Base-by-base conservation (phyloP, 768 basidiomycete genomes). In the Paxillus involutus region DNA sequence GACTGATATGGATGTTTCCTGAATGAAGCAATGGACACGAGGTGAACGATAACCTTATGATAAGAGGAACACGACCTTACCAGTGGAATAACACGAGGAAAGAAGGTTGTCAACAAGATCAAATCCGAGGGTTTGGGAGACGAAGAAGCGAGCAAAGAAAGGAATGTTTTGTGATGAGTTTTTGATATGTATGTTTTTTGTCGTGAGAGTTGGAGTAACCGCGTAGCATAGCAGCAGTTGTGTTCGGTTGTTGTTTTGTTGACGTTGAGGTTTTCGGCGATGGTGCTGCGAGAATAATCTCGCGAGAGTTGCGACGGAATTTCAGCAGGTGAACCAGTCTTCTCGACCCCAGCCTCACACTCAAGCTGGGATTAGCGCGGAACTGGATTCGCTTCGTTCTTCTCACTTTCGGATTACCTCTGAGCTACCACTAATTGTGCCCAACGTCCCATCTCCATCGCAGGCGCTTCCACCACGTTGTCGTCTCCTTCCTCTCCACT, bases 381-480 rank as follows among this genome's bases (percentile, higher is more conserved):
- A 32, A 44, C 12, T 19, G 32, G 47, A 26, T 37, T 37, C 19
- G 2, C 37, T 29, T 32, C 4, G 26, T 49, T 49, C 39, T 3
- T 46, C 12, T 32, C 36, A 41, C 37, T 32, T 32, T 17, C 39
- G 40, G 40, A 32, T 40, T 40, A 41, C 29, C 37, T 11, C 21
- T 41, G n/a, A 42, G 13, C 37, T 44, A 14, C 19, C 43, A 29
- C 13, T 29, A 45, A 42, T 33, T 21, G 42, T 26, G 42, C 43
- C 32, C 32, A 44, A 30, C 26, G 7, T 43, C 3, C 19, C 43
- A 41, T 41, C 39, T 24, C 24, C 43, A 44, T 44, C 47, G 24
- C n/a, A 49, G 33, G 57, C 46, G 44, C 56, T 53, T 51, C 47
- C 17, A 52, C 44, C 53, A 56, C 58, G 51, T 56, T 59, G 48